Evolutionary conservation across 139 green algal genomes (phyloP).

Genomic region (Chlamydomonas eustigma): DNA sequence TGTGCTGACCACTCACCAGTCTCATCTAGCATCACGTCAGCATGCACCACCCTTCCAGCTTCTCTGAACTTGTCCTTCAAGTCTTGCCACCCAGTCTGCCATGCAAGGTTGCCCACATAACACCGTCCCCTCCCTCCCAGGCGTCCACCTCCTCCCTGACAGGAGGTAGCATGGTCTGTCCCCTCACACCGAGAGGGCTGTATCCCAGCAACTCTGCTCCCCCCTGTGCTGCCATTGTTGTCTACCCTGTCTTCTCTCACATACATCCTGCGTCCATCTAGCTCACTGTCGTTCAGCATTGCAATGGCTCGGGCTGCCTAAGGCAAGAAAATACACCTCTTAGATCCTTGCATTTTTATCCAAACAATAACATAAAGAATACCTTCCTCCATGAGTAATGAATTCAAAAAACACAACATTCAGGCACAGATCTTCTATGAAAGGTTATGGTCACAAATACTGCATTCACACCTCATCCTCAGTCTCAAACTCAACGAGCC

Average conservation of each 20-base stretch:
- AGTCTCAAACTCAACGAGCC: conserved; percentile 87
- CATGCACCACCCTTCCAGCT: conserved; percentile 81
- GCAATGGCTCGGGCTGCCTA: conserved; percentile 68
- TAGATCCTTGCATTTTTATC: no score
- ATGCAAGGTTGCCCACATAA: conserved; percentile 88
- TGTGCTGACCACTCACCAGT: not conserved
- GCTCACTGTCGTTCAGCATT: conserved; percentile 72
- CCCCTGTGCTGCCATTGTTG: not conserved
- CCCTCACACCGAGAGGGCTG: not conserved
- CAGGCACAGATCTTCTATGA: no score
- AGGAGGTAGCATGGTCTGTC: no score
- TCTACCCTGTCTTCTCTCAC: conserved; percentile 79
- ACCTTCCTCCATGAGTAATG: no score
- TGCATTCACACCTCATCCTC: not conserved
- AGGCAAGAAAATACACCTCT: no score
- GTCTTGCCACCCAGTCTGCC: conserved; percentile 76
- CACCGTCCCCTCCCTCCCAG: conserved; percentile 33
- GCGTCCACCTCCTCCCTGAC: not conserved
- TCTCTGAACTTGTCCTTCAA: conserved; percentile 80
- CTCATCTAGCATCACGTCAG: conserved; percentile 80
- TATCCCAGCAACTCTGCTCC: not conserved
- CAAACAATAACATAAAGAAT: no score
- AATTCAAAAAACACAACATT: no score
- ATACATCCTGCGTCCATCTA: conserved; percentile 81
- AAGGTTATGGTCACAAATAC: no score